Evolutionary conservation across 108 stramenopile genomes (phyloP).

Genomic region (Aurantiochytrium sp.): DNA sequence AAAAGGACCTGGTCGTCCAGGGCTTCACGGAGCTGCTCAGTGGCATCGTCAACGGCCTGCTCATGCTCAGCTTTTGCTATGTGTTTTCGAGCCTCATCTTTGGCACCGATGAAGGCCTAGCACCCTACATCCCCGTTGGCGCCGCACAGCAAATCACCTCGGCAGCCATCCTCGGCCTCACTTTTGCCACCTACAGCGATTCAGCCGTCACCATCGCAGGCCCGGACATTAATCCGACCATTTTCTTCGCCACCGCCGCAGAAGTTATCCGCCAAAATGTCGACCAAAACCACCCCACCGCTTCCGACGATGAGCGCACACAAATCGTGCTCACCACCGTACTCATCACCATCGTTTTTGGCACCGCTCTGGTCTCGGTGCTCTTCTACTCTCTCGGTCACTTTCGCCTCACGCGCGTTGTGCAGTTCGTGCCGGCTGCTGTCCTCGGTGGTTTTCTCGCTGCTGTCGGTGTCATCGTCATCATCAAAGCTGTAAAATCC

Average conservation of each 20-base stretch:
- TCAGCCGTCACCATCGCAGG: background rate
- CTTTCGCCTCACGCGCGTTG: background rate
- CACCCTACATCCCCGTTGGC: background rate
- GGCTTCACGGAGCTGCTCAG: background rate
- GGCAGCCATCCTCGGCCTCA: background rate
- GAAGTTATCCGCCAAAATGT: background rate
- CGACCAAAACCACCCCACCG: background rate
- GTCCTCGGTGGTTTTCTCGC: background rate
- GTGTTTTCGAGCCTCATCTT: slow-evolving; percentile 14
- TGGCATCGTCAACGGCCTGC: background rate
- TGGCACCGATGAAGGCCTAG: background rate
- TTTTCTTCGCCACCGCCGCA: background rate
- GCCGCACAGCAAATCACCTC: background rate
- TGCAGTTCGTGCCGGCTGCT: slow-evolving; percentile 3
- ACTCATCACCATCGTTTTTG: slow-evolving; percentile 2
- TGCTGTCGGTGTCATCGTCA: slow-evolving; percentile 1
- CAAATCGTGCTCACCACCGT: background rate
- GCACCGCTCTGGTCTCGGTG: background rate
- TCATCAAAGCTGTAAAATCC: background rate
- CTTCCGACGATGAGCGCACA: background rate
- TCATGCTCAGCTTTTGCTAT: background rate
- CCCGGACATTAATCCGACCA: background rate
- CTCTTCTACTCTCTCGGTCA: background rate
- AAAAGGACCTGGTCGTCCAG: background rate
- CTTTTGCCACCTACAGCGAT: slow-evolving; percentile 7